phyloP scores from a whole-genome alignment of 129 eudicot genomes.

The Apium graveolens region DNA sequence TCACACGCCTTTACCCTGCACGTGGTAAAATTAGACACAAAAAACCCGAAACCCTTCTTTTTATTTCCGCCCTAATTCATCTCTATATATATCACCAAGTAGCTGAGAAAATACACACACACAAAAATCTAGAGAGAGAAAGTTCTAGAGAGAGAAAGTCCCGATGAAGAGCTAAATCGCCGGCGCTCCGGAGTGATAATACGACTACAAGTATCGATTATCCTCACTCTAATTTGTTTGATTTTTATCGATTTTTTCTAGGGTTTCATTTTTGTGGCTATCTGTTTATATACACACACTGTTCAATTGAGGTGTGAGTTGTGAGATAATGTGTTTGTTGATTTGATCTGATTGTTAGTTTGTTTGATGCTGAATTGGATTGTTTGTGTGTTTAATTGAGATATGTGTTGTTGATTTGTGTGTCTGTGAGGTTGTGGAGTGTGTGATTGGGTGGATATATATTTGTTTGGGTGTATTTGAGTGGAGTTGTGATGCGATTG shows the following conservation, averaged over 20 bases:
- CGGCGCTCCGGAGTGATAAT: background rate
- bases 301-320: slow-evolving; percentile 24
- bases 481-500: slow-evolving; percentile 56
- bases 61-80: slow-evolving; percentile 43
- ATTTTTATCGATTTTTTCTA: slow-evolving; percentile 22
- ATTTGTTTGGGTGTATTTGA: background rate
- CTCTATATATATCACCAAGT: slow-evolving; percentile 6
- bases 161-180: slow-evolving; percentile 14
- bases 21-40: background rate
- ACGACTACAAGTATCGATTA: slow-evolving; percentile 6
- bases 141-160: slow-evolving; percentile 6
- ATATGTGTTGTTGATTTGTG: background rate
- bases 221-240: background rate
- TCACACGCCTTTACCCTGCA: background rate
- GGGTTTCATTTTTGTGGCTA: slow-evolving; percentile 37
- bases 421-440: slow-evolving; percentile 3
- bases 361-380: background rate
- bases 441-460: background rate
- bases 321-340: background rate
- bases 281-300: slow-evolving; percentile 25
- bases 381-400: background rate
- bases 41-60: slow-evolving; percentile 26
- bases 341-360: slow-evolving; percentile 2
- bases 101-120: background rate
- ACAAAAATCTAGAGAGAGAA: background rate